phyloP scores from a whole-genome alignment of 257 asterid species.

The Solanum neorickii region DNA sequence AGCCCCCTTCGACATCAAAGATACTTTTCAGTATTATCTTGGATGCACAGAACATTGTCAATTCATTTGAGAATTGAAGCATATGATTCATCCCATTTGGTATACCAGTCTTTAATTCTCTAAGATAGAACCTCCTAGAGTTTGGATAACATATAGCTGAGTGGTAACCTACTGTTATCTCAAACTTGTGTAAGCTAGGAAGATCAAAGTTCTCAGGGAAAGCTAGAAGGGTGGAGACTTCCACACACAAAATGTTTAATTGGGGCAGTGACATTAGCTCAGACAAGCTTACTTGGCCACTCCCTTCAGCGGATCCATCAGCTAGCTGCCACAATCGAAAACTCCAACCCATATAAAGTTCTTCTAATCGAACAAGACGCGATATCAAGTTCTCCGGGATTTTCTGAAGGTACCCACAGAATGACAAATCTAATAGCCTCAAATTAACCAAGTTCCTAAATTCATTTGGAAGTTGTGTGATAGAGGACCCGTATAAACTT shows the following conservation, averaged over 20 bases:
- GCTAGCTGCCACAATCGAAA: not conserved
- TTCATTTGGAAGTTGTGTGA: not conserved
- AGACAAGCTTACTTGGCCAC: not conserved
- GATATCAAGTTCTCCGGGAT: not conserved
- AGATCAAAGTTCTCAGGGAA: not conserved
- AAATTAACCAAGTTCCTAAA: not conserved
- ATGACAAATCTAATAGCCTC: not conserved
- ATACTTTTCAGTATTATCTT: not conserved
- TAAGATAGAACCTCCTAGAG: not conserved
- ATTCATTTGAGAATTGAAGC: not conserved
- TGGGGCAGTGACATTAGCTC: not conserved
- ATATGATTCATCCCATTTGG: not conserved
- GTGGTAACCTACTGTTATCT: not conserved
- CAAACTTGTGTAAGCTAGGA: not conserved
- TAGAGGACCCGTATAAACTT: not conserved
- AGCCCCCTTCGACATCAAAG: not conserved
- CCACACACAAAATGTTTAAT: not conserved
- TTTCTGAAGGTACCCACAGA: not conserved
- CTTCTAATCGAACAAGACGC: not conserved
- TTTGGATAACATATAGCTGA: not conserved
- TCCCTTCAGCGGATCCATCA: not conserved
- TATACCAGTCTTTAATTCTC: not conserved
- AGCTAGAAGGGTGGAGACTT: not conserved
- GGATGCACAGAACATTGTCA: not conserved
- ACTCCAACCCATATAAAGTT: not conserved